A percentile compares a stretch with the other conserved stretches of the same genome.
phyloP scores from a whole-genome alignment of 2,329 filamentous ascomycete species.

The Coniosporium tulheliwenetii region DNA sequence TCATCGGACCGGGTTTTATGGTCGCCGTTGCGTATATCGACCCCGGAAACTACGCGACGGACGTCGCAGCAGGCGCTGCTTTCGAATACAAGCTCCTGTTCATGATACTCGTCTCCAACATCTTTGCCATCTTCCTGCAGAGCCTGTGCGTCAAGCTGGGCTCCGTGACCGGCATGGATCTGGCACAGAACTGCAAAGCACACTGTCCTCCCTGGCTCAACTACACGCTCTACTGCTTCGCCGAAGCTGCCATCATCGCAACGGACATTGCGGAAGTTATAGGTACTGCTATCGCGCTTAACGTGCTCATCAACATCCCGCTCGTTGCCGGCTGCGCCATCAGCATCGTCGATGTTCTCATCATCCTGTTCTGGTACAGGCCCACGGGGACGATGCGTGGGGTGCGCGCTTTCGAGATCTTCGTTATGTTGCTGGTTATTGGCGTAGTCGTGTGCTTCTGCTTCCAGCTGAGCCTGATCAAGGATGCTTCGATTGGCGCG shows the following conservation, averaged over 20 bases:
- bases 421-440: conserved; percentile 48
- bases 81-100: conserved; percentile 53
- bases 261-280: conserved; percentile 50
- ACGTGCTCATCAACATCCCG: conserved; percentile 47
- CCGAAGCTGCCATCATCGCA: conserved; percentile 40
- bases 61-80: conserved; percentile 50
- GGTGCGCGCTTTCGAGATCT: conserved; percentile 47
- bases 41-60: conserved; percentile 52
- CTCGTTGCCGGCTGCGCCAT: conserved; percentile 53
- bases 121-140: conserved; percentile 58
- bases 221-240: conserved; percentile 36
- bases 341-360: conserved; percentile 51
- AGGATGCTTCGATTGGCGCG: conserved; percentile 36
- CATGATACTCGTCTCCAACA: conserved; percentile 51
- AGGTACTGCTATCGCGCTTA: conserved; percentile 54
- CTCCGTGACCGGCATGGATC: conserved; percentile 31
- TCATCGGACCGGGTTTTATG: conserved; percentile 55
- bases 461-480: conserved; percentile 49
- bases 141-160: conserved; percentile 46
- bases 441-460: conserved; percentile 57
- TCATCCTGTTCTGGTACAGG: conserved; percentile 51
- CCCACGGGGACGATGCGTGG: conserved; percentile 42
- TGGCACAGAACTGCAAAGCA: conserved; percentile 32
- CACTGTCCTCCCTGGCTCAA: conserved; percentile 39
- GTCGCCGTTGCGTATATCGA: conserved; percentile 34